Conservation (phyloP, 768 basidiomycete species). For the button mushroom (Agaricus bisporus) region DNA sequence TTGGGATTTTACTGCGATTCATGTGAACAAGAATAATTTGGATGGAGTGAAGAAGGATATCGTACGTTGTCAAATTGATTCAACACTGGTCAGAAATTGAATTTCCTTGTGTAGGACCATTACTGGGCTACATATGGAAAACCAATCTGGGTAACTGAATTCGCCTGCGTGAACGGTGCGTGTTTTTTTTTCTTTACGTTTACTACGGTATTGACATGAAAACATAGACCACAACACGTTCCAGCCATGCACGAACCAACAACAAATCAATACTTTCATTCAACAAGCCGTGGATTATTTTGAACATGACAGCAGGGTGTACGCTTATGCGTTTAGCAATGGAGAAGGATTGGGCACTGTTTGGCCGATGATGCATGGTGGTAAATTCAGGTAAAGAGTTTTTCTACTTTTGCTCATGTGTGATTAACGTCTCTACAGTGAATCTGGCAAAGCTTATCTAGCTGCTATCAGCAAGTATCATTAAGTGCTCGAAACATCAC, state of each 20-base stretch:
- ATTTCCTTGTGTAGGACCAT: conserved; percentile 25
- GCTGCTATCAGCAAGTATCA: conserved; percentile 33
- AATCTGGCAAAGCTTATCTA: conserved; percentile 36
- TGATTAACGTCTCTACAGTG: conserved; percentile 17
- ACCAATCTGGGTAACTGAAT: conserved; percentile 44
- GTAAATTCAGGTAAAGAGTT: conserved; percentile 27
- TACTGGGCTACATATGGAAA: conserved; percentile 35
- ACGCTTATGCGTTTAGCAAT: conserved; percentile 43
- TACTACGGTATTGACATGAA: neutral
- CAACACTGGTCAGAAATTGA: too few species aligned
- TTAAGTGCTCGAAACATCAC: conserved; percentile 6
- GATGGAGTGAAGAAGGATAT: conserved; percentile 38
- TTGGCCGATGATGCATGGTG: conserved; percentile 36
- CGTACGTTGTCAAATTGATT: conserved; percentile 18
- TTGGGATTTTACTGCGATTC: conserved; percentile 43
- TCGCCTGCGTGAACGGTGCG: conserved; percentile 41
- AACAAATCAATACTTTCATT: conserved; percentile 36
- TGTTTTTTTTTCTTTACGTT: neutral
- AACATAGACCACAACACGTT: conserved; percentile 30
- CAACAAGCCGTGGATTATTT: conserved; percentile 32
- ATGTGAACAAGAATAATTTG: conserved; percentile 42
- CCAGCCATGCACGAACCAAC: conserved; percentile 36
- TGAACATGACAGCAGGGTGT: conserved; percentile 27
- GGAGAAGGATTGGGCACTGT: conserved; percentile 38
- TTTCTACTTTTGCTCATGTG: neutral